These are phyloP conservation scores for Neofusicoccum laricinum DNA, from an alignment of 2,329 filamentous ascomycete species.

Conservation along the genomic window DNA sequence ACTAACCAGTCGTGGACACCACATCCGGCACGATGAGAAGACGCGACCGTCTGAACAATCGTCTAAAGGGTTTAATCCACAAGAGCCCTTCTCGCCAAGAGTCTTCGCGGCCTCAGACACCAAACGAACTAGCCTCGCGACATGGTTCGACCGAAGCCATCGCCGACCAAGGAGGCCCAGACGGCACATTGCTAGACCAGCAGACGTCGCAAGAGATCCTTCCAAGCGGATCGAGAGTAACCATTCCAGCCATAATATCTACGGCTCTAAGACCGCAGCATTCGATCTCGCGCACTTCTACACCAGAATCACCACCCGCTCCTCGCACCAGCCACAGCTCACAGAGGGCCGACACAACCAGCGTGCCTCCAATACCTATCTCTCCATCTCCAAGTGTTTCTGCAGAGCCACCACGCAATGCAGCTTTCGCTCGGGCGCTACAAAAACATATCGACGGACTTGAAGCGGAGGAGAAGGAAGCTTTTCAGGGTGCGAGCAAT, in stretches of 20 bases:
- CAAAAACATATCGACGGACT: constrained; percentile 18
- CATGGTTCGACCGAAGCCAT: neutral
- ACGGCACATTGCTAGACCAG: neutral
- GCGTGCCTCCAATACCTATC: neutral
- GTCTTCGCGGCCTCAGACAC: neutral
- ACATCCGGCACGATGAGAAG: neutral
- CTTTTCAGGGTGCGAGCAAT: constrained; percentile 19
- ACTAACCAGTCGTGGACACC: neutral
- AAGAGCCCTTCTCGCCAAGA: neutral
- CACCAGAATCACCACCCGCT: neutral
- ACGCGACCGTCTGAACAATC: neutral
- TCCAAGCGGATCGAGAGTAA: neutral
- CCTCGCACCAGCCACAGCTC: neutral
- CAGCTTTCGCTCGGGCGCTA: neutral
- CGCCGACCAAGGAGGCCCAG: neutral
- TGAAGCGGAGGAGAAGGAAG: constrained; percentile 18
- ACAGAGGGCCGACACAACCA: neutral
- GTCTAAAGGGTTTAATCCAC: neutral
- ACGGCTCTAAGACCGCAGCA: neutral
- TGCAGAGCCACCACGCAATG: neutral
- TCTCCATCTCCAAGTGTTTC: neutral
- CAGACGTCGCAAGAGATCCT: neutral
- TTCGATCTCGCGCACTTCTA: neutral
- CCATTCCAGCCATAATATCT: neutral
- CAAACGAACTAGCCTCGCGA: neutral